Percentiles rank a stretch among this genome's conserved stretches.
Conservation (phyloP, 495 filamentous ascomycete genomes). For the Aspergillus cavernicola region DNA sequence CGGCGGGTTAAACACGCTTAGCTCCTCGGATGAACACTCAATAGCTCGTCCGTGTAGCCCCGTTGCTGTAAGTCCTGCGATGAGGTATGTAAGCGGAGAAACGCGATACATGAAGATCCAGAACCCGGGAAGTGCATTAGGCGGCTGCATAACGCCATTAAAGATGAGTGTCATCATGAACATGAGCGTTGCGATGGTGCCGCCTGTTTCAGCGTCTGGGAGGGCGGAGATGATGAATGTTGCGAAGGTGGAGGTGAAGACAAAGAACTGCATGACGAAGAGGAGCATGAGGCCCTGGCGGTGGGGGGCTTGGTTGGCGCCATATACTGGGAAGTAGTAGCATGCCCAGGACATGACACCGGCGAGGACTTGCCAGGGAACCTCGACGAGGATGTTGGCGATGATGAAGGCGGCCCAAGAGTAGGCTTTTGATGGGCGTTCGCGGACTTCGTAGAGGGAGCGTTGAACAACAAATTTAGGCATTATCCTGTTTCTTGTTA, state of each 20-base stretch:
- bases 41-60: conserved; percentile 42
- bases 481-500: conserved; percentile 52
- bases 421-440: conserved; percentile 66
- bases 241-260: conserved; percentile 69
- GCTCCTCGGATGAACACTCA: conserved; percentile 41
- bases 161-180: conserved; percentile 60
- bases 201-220: conserved; percentile 52
- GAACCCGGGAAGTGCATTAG: conserved; percentile 49
- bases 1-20: conserved; percentile 51
- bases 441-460: conserved; percentile 65
- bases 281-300: conserved; percentile 48
- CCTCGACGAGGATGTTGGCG: conserved; percentile 65
- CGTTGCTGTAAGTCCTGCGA: conserved; percentile 49
- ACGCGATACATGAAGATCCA: conserved; percentile 58
- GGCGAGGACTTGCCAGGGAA: conserved; percentile 64
- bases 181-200: conserved; percentile 55
- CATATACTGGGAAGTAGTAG: conserved; percentile 59
- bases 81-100: conserved; percentile 55
- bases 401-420: conserved; percentile 70
- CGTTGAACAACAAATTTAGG: conserved; percentile 65
- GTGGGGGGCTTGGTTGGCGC: conserved; percentile 32
- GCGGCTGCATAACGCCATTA: conserved; percentile 57
- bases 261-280: conserved; percentile 58
- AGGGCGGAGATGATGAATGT: conserved; percentile 49
- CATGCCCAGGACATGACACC: conserved; percentile 56